Percentiles rank a stretch among this genome's conserved stretches.
Conservation (phyloP, 106 monocot species). For the Iris macrosiphon region DNA sequence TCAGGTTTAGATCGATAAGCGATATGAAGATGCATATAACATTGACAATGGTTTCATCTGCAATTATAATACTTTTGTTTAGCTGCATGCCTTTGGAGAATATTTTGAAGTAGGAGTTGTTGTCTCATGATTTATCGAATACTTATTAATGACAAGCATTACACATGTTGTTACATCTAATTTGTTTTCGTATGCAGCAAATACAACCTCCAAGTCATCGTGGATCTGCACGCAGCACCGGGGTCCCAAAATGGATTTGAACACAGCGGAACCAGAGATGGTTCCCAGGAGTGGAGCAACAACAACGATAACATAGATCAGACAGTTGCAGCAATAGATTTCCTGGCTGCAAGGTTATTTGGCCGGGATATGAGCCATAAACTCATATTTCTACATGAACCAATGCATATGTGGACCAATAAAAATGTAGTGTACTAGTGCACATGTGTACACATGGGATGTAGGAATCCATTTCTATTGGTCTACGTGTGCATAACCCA, state of each 20-base stretch:
- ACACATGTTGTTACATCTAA: no score
- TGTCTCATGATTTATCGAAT: no score
- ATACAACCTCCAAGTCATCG: slow-evolving; percentile 42
- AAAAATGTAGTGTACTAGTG: background rate
- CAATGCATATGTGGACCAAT: background rate
- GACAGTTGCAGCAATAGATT: slow-evolving; percentile 30
- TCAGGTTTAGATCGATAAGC: no score
- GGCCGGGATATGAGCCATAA: background rate
- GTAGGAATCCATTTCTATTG: background rate
- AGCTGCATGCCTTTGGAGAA: no score
- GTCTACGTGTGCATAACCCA: no score
- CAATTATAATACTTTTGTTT: no score
- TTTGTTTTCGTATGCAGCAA: slow-evolving; percentile 17
- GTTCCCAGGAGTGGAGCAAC: slow-evolving; percentile 17
- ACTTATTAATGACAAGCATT: no score
- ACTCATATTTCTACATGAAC: background rate
- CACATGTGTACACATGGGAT: no score
- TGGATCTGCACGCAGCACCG: slow-evolving; percentile 63
- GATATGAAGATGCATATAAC: no score
- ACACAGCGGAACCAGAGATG: slow-evolving; percentile 34
- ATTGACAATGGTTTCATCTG: no score
- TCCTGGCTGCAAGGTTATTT: slow-evolving; percentile 24
- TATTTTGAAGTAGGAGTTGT: no score
- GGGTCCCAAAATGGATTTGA: slow-evolving; percentile 46
- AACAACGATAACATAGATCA: slow-evolving; percentile 11